phyloP scores from a whole-genome alignment of 2,329 filamentous ascomycete species.

The Xylariales sp. region DNA sequence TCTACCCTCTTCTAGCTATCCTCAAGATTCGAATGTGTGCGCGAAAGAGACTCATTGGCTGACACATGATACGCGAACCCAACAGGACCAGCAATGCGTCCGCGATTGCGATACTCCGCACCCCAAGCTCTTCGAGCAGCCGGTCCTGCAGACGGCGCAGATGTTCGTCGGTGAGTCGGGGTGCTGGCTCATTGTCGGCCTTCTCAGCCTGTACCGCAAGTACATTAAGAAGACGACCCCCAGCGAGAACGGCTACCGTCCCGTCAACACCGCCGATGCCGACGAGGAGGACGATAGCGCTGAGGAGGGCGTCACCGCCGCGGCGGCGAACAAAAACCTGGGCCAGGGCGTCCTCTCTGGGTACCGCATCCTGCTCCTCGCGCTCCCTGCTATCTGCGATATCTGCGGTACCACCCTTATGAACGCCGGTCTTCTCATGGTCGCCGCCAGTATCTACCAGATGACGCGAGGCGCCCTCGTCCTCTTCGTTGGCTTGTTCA shows the following conservation, averaged over 20 bases:
- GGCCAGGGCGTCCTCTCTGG: conserved; percentile 60
- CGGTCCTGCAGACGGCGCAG: conserved; percentile 91
- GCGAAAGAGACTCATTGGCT: too few species aligned
- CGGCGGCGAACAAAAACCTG: conserved; percentile 17
- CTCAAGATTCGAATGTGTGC: too few species aligned
- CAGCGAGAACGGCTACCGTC: conserved; percentile 57
- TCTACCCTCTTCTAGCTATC: conserved; percentile 11
- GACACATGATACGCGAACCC: conserved; percentile 1
- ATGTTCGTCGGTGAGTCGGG: conserved; percentile 98
- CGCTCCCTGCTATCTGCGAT: conserved; percentile 86
- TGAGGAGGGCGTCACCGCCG: conserved; percentile 36
- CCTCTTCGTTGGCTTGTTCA: conserved; percentile 92
- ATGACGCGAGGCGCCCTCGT: conserved; percentile 96
- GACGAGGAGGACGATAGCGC: conserved; percentile 40
- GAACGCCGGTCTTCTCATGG: conserved; percentile 92
- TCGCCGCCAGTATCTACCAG: conserved; percentile 95
- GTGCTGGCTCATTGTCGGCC: conserved; percentile 85
- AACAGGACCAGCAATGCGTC: conserved; percentile 98
- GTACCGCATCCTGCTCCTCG: conserved; percentile 67
- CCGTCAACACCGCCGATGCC: conserved; percentile 50
- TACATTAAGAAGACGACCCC: conserved; percentile 40
- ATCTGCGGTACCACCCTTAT: conserved; percentile 94
- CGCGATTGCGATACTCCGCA: conserved; percentile 74
- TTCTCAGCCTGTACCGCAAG: conserved; percentile 62
- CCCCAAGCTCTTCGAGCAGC: conserved; percentile 79